Percentiles rank a stretch among this genome's conserved stretches.
These are phyloP conservation scores for Hippophae gyantsensis DNA, from an alignment of 306 rosid genomes.

Conservation along the genomic window DNA sequence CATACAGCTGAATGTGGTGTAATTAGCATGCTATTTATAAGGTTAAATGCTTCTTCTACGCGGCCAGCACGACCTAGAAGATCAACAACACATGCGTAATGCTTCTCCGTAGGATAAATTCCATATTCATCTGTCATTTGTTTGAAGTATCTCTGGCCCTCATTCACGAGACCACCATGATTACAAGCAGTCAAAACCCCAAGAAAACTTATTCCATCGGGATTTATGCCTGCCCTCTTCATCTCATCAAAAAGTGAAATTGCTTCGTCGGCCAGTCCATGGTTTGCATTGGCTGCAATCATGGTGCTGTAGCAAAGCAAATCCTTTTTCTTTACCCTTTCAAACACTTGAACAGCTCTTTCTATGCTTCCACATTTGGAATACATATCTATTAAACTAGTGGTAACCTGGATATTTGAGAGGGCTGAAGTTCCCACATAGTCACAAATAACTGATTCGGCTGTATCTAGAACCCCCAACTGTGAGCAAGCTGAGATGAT, in stretches of 20 bases:
- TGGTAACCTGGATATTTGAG: conserved; percentile 1
- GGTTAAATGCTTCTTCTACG: conserved; percentile 1
- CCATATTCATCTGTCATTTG: conserved; percentile 7
- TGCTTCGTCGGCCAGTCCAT: conserved; percentile 10
- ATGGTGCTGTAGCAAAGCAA: conserved; percentile 10
- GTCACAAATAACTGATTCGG: conserved; percentile 3
- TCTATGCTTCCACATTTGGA: conserved; percentile 11
- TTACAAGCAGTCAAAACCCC: conserved; percentile 9
- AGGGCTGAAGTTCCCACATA: background rate
- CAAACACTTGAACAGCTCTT: background rate
- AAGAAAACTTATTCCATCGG: conserved; percentile 5
- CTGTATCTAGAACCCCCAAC: conserved; percentile 5
- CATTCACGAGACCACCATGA: conserved; percentile 3
- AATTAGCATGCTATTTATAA: conserved; percentile 8
- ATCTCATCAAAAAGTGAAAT: conserved; percentile 11
- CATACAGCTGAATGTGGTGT: conserved; percentile 11
- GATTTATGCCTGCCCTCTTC: conserved; percentile 4
- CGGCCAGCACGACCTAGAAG: conserved; percentile 8
- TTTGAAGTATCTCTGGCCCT: conserved; percentile 7
- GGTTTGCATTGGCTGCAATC: conserved; percentile 11
- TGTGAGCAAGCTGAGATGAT: conserved; percentile 14
- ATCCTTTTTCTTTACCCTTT: conserved; percentile 1
- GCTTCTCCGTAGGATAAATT: conserved; percentile 7
- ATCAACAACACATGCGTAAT: conserved; percentile 9
- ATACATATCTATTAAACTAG: conserved; percentile 13